A percentile compares a stretch with the other conserved stretches of the same genome.
Conservation (phyloP, 805 yeast species). For the Candida multigemmis region DNA sequence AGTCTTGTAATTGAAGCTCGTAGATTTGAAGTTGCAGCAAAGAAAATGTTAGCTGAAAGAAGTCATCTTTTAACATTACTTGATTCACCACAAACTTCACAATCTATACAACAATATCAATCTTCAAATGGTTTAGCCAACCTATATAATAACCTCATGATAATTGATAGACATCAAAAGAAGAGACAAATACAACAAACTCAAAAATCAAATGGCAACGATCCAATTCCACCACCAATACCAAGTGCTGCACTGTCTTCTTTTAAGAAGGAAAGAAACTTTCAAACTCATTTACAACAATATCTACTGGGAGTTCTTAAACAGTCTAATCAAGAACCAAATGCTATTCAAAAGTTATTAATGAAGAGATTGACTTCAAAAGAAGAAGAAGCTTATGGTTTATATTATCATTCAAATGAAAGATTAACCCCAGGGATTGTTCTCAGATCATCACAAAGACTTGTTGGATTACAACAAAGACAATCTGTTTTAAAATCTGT, state of each 20-base stretch:
- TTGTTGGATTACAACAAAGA: conserved; percentile 42
- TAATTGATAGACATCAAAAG: conserved; percentile 52
- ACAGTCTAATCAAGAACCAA: conserved; percentile 28
- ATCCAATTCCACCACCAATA: conserved; percentile 51
- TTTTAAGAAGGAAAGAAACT: conserved; percentile 27
- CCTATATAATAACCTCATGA: conserved; percentile 70
- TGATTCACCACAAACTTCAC: conserved; percentile 80
- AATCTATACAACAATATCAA: conserved; percentile 64
- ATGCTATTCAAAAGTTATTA: conserved; percentile 33
- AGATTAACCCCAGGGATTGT: conserved; percentile 72
- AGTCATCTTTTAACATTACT: conserved; percentile 66
- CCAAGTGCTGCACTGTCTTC: conserved; percentile 50
- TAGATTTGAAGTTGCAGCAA: conserved; percentile 85
- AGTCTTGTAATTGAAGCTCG: conserved; percentile 88
- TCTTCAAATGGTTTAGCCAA: conserved; percentile 87
- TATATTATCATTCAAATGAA: conserved; percentile 63
- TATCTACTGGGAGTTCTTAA: conserved; percentile 27
- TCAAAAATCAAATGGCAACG: conserved; percentile 11
- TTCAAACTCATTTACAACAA: conserved; percentile 39
- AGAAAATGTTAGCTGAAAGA: conserved; percentile 78
- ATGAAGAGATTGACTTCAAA: conserved; percentile 55
- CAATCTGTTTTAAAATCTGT: conserved; percentile 71
- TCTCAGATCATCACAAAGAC: conserved; percentile 56
- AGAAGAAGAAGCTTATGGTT: conserved; percentile 81
- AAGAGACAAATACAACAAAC: conserved; percentile 39